phyloP scores from a whole-genome alignment of 2,329 filamentous ascomycete genomes.

The Penicillium occitanis region DNA sequence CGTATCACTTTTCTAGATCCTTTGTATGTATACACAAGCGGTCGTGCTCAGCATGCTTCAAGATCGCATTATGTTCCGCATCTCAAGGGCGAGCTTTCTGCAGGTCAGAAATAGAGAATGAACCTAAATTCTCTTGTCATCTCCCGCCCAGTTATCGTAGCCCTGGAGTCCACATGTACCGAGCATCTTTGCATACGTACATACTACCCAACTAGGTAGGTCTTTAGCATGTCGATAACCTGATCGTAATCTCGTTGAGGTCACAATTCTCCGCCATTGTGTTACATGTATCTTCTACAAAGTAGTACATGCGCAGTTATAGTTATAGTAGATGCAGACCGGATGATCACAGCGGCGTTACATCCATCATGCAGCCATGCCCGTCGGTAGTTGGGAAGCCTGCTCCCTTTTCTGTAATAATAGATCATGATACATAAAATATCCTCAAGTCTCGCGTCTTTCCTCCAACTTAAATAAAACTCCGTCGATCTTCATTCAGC shows the following conservation, averaged over 20 bases:
- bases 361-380: neutral
- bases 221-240: neutral
- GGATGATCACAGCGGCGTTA: constrained; percentile 4
- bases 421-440: neutral
- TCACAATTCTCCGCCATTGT: constrained; percentile 3
- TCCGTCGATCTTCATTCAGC: neutral
- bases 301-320: neutral
- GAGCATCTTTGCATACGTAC: neutral
- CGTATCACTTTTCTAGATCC: neutral
- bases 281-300: neutral
- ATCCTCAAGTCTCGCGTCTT: neutral
- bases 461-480: neutral
- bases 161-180: neutral
- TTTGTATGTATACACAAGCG: neutral
- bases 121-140: neutral
- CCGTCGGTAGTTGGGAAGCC: neutral
- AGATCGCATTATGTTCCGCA: neutral
- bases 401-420: neutral
- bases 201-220: neutral
- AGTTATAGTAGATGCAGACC: neutral
- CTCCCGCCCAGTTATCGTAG: neutral
- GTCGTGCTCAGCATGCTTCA: neutral
- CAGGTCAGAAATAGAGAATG: neutral
- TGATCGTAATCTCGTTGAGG: neutral
- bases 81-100: neutral